A percentile compares a stretch with the other conserved stretches of the same genome.
These are phyloP conservation scores for Gnomoniopsis sp. DNA, from an alignment of 2,329 filamentous ascomycete genomes.

Conservation along the genomic window DNA sequence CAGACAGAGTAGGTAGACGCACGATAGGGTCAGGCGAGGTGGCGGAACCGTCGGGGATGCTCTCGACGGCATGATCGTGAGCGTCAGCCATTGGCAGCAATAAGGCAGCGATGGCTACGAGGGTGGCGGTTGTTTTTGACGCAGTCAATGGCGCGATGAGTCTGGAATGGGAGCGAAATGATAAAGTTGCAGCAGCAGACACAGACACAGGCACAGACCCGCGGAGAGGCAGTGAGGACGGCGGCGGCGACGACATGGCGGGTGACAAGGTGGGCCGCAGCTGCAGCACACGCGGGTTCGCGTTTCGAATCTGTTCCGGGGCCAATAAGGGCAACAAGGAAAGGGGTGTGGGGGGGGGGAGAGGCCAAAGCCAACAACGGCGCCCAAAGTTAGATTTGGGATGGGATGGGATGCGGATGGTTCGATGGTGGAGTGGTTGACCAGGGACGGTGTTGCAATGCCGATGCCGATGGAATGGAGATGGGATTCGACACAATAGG, in stretches of 20 bases:
- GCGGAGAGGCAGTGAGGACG: background rate
- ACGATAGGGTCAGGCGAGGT: slow-evolving; percentile 73
- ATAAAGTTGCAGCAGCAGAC: background rate
- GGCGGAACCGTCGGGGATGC: slow-evolving; percentile 66
- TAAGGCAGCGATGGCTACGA: slow-evolving; percentile 10
- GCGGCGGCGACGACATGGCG: background rate
- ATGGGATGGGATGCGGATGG: background rate
- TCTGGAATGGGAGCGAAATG: background rate
- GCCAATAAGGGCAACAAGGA: background rate
- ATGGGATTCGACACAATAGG: background rate
- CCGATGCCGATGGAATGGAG: too few species aligned
- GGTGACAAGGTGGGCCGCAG: background rate
- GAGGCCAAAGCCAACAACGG: background rate
- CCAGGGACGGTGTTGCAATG: too few species aligned
- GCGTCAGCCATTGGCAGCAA: slow-evolving; percentile 23
- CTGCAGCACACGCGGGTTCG: background rate
- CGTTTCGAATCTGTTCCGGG: background rate
- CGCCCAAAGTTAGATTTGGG: background rate
- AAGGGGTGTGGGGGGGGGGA: background rate
- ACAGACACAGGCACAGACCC: background rate
- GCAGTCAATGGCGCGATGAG: background rate
- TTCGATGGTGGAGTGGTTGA: background rate
- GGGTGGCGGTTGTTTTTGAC: slow-evolving; percentile 1
- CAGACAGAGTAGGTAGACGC: slow-evolving; percentile 30
- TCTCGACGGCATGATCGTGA: slow-evolving; percentile 49